Conservation (phyloP, 2,329 filamentous ascomycete species). For the Pseudogymnoascus sp. region DNA sequence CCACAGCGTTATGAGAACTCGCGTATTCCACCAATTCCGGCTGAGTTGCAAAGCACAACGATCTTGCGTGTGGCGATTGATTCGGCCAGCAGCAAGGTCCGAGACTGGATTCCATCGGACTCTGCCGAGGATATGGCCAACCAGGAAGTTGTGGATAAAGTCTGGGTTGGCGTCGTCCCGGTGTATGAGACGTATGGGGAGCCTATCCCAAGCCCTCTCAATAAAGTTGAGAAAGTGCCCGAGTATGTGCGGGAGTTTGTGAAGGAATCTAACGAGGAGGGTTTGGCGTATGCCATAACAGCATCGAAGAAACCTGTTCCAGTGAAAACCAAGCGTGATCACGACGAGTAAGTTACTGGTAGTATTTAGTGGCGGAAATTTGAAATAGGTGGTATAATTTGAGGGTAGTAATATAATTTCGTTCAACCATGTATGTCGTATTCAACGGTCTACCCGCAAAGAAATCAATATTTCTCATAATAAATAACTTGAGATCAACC, state of each 20-base stretch:
- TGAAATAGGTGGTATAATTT: neutral
- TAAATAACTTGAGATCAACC: neutral
- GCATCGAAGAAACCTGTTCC: neutral
- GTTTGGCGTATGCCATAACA: constrained; percentile 16
- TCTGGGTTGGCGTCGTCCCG: constrained; percentile 53
- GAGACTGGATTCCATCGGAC: constrained; percentile 54
- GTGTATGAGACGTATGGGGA: constrained; percentile 53
- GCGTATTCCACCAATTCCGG: constrained; percentile 60
- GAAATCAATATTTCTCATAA: neutral
- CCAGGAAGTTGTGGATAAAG: constrained; percentile 31
- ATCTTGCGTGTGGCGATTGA: constrained; percentile 62
- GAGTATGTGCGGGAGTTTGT: constrained; percentile 48
- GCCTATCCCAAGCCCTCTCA: constrained; percentile 19
- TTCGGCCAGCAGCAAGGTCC: constrained; percentile 67
- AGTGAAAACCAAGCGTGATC: neutral
- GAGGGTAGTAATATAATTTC: neutral
- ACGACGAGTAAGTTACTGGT: neutral
- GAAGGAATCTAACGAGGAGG: constrained; percentile 37
- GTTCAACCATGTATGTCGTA: neutral
- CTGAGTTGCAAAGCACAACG: constrained; percentile 67
- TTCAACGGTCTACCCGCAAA: neutral
- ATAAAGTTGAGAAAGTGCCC: constrained; percentile 35
- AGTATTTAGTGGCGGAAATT: neutral
- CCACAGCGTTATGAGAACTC: constrained; percentile 60
- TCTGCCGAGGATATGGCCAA: constrained; percentile 42